Evolutionary conservation across 805 yeast species (phyloP), one percentile per base, ranked within the genome.

Genomic region (Saccharomycopsis schoenii): DNA sequence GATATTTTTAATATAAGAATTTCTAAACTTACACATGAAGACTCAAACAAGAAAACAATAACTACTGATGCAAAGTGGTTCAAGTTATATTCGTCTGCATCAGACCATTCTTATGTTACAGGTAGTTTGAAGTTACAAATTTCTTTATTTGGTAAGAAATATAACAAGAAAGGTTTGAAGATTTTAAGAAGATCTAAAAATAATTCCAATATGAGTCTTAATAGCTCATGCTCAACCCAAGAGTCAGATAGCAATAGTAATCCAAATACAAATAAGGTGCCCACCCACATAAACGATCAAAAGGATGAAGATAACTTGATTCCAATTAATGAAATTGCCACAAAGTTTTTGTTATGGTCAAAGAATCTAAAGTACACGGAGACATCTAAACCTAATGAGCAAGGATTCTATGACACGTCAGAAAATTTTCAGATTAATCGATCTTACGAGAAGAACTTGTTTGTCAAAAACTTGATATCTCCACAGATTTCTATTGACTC

Each of bases 31-130:
- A 62, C 69, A 4, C 17, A 17, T 42, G 60, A 61, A 10, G 55
- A 59, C 9, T 34, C n/a, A 12, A 51, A 41, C 6, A 55, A 29
- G 10, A 51, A 42, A 11, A 50, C 17, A n/a, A 24, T 64, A 4
- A 65, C 60, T 41, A 50, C 66, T 10, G 64, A 60, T 0, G 69
- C 79, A 10, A 72, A 74, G 57, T 81, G 83, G 83, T 77, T 74
- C 65, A 73, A 74, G 62, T 67, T 81, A 6, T 73, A 74, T 57
- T 77, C 82, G 8, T 75, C 75, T 24, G 70, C 68, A 52, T 67
- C 71, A 0, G 69, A 76, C 59, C 74, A 75, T 43, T 69, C 76
- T 14, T 81, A 73, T 66, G 79, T 80, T 12, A 78, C 83, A 0
- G 84, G 84, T 0, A 77, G 82, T 0, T 60, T 81, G 14, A 69